Conservation (phyloP, 129 eudicot genomes). For the Flaveria sonorensis region DNA sequence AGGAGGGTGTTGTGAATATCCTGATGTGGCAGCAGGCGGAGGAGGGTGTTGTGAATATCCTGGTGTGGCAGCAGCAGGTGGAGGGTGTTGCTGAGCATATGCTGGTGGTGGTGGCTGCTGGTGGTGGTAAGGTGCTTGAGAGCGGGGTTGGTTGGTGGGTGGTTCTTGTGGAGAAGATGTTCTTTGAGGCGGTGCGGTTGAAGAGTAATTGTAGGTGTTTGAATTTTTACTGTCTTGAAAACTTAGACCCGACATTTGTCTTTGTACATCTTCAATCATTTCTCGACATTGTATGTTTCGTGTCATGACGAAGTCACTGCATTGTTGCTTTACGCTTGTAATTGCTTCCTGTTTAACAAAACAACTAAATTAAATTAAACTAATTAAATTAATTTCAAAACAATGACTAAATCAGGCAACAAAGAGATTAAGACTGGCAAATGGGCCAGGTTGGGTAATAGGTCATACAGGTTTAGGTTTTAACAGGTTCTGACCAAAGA, state of each 20-base stretch:
- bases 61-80: slow-evolving; percentile 41
- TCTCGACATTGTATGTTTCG: slow-evolving; percentile 93
- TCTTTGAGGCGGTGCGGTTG: slow-evolving; percentile 55
- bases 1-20: slow-evolving; percentile 46
- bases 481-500: not conserved
- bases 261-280: slow-evolving; percentile 90
- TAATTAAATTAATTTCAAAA: not conserved
- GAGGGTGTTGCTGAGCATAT: slow-evolving; percentile 45
- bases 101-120: slow-evolving; percentile 58
- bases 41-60: slow-evolving; percentile 45
- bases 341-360: slow-evolving; percentile 81
- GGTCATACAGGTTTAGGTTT: not conserved
- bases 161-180: slow-evolving; percentile 48
- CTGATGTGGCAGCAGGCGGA: slow-evolving; percentile 34
- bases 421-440: not conserved
- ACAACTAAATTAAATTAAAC: not conserved
- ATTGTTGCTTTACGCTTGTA: slow-evolving; percentile 86
- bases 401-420: not conserved
- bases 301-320: slow-evolving; percentile 96
- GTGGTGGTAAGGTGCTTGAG: slow-evolving; percentile 54
- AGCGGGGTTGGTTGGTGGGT: slow-evolving; percentile 45
- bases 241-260: slow-evolving; percentile 81
- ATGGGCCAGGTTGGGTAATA: not conserved
- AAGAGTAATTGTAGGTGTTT: slow-evolving; percentile 55
- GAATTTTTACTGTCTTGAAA: slow-evolving; percentile 68